These are phyloP conservation scores for Excoecaria agallocha DNA, from an alignment of 345 rosid species.

Conservation along the genomic window DNA sequence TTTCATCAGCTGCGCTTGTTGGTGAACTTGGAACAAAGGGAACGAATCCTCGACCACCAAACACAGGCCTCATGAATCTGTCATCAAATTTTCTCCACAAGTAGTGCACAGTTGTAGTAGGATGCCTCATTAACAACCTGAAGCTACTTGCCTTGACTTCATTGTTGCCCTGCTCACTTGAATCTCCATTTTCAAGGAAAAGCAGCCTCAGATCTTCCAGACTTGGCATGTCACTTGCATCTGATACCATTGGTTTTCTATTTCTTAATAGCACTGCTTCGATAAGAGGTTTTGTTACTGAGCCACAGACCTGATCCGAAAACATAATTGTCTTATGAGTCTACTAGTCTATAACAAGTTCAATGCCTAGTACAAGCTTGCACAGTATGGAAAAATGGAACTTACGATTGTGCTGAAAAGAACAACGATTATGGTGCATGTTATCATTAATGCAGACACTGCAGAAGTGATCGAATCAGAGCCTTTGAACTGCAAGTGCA, in stretches of 20 bases:
- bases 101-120: conserved; percentile 54
- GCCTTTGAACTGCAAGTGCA: conserved; percentile 45
- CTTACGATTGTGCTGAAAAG: conserved; percentile 66
- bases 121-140: conserved; percentile 46
- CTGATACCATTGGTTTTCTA: conserved; percentile 36
- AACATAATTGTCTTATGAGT: neutral
- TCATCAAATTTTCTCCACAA: conserved; percentile 69
- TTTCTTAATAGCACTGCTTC: conserved; percentile 43
- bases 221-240: conserved; percentile 43
- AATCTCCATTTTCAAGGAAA: conserved; percentile 45
- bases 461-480: neutral
- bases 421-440: conserved; percentile 59
- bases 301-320: conserved; percentile 50
- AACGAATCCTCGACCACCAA: conserved; percentile 69
- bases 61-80: conserved; percentile 62
- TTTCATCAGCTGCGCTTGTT: conserved; percentile 37
- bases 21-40: conserved; percentile 56
- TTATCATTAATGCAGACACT: conserved; percentile 48
- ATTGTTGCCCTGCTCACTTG: conserved; percentile 26
- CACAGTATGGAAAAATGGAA: neutral
- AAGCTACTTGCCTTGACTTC: conserved; percentile 34
- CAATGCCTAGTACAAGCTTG: neutral
- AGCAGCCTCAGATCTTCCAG: conserved; percentile 54
- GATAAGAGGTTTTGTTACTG: conserved; percentile 59
- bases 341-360: neutral